These are phyloP conservation scores for Trypethelium eluteriae DNA, from an alignment of 495 filamentous ascomycete genomes.

Conservation along the genomic window DNA sequence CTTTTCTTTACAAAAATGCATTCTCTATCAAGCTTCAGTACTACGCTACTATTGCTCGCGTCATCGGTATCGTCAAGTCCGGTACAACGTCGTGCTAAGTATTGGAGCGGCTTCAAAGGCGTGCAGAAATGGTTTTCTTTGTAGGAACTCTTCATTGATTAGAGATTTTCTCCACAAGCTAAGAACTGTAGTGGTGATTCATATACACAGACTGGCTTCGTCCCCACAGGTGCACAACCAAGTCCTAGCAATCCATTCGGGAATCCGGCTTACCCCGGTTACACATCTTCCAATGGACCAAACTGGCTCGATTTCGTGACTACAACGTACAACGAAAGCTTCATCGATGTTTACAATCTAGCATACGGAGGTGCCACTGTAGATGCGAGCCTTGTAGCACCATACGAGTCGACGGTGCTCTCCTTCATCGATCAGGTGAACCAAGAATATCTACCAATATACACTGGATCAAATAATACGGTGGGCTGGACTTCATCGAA, in stretches of 20 bases:
- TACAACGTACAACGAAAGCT: slow-evolving; percentile 52
- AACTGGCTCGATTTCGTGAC: slow-evolving; percentile 68
- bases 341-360: slow-evolving; percentile 57
- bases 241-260: slow-evolving; percentile 61
- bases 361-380: slow-evolving; percentile 65
- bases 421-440: slow-evolving; percentile 54
- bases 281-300: slow-evolving; percentile 49
- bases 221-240: slow-evolving; percentile 51
- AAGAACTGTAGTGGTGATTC: slow-evolving; percentile 43
- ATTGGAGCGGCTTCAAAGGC: background rate
- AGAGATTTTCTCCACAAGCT: background rate
- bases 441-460: slow-evolving; percentile 43
- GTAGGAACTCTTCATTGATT: background rate
- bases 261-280: slow-evolving; percentile 60
- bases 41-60: background rate
- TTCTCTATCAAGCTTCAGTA: background rate
- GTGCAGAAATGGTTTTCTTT: slow-evolving; percentile 10
- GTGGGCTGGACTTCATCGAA: slow-evolving; percentile 55
- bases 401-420: slow-evolving; percentile 45
- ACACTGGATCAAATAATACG: slow-evolving; percentile 33
- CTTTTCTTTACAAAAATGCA: background rate
- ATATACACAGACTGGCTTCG: slow-evolving; percentile 61
- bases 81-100: background rate
- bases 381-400: slow-evolving; percentile 49
- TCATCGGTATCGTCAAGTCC: background rate